phyloP scores from a whole-genome alignment of 441 rosid genomes.

The Codiaeum variegatum region DNA sequence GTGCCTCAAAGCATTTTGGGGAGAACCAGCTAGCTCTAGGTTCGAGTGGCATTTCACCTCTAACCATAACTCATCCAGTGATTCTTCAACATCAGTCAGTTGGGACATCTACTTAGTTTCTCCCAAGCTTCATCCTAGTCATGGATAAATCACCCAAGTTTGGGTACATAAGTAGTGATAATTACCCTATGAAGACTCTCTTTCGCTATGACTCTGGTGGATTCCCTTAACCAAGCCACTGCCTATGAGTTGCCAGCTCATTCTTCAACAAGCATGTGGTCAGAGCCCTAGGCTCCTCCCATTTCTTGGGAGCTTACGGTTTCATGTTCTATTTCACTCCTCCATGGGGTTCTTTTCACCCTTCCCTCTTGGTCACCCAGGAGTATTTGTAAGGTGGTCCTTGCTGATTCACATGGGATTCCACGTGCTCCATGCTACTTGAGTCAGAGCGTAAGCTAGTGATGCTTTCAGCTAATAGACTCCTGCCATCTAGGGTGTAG shows the following conservation, averaged over 20 bases:
- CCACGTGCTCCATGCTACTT: too few relatives aligned
- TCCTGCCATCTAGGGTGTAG: too few relatives aligned
- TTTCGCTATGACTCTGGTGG: too few relatives aligned
- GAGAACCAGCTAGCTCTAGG: conserved; percentile 7
- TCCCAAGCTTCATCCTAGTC: conserved; percentile 12
- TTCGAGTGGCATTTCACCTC: conserved; percentile 7
- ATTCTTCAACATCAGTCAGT: conserved; percentile 14
- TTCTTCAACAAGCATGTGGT: not conserved
- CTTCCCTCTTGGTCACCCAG: not conserved
- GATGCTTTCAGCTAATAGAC: too few relatives aligned
- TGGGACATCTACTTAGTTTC: conserved; percentile 7
- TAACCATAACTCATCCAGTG: conserved; percentile 6
- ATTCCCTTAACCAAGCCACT: too few relatives aligned
- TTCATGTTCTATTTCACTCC: not conserved
- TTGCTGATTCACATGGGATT: too few relatives aligned
- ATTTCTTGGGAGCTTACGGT: not conserved
- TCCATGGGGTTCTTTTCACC: not conserved
- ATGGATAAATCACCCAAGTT: conserved; percentile 10
- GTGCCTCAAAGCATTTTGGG: not conserved
- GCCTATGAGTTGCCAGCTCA: too few relatives aligned
- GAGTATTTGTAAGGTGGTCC: not conserved
- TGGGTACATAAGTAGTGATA: not conserved
- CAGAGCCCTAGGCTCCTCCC: not conserved
- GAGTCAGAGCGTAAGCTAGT: too few relatives aligned
- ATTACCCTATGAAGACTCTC: too few relatives aligned